Evolutionary conservation across 2,329 filamentous ascomycete species (phyloP), one percentile per base, ranked within the genome.

Genomic region (Colletotrichum liriopes): DNA sequence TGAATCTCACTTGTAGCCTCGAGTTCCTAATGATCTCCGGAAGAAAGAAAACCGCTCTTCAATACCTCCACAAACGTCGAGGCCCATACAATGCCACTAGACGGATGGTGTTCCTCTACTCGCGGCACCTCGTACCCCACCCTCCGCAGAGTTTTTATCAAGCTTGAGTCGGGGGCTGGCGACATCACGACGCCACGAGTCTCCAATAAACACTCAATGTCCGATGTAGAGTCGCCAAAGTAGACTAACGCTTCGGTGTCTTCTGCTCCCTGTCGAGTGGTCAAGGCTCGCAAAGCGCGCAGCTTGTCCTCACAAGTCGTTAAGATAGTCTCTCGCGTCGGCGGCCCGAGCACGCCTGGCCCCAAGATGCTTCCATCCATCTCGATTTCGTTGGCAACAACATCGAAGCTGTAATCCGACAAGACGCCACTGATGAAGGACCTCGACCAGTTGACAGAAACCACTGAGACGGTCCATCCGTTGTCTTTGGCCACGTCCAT

Each of bases 161-260:
- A 41, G 78, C 79, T 74, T 67, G 65, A 63, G 78, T 72, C 55
- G 78, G 67, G 45, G 73, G 70, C 80, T 80, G 20, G 79, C 75
- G 47, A 84, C 77, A 91, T 82, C 52, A 87, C 84, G 29, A 90
- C 79, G 5, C 88, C 89, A 7, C 80, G 79, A 2, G 77, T 79
- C 29, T 78, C 76, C 5, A 89, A 74, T 47, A 91, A 78, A 71
- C 88, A 90, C 76, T 86, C 84, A 67, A 90, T 78, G 76, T 91
- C 89, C 1, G 88, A 90, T 2, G 84, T 83, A 37, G 88, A 89
- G 77, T 91, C 89, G 9, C 89, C 89, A 77, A 90, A 85, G 79
- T 90, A 91, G n/a, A 88, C 77, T n/a, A 82, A 77, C 7, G 71
- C 76, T 67, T 74, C 67, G 1, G 68, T 74, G 5, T 77, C 74